Percentiles rank a stretch among this genome's conserved stretches.
Evolutionary conservation across 2,329 filamentous ascomycete species (phyloP).

Genomic region (Fusarium fracticaudum): DNA sequence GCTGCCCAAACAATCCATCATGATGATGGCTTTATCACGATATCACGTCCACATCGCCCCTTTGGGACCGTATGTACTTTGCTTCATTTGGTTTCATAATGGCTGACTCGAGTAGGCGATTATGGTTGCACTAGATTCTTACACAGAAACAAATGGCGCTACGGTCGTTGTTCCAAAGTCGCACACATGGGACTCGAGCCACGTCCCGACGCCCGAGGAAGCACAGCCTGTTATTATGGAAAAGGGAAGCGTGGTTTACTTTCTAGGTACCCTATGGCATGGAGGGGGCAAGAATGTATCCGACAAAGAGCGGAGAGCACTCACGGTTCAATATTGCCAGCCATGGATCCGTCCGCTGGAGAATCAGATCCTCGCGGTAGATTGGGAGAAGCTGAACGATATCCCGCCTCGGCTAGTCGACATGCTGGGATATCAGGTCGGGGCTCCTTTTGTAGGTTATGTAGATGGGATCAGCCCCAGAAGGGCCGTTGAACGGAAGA

Average conservation of each 20-base stretch:
- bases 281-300: neutral
- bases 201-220: neutral
- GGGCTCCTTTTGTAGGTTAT: neutral
- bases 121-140: neutral
- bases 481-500: neutral
- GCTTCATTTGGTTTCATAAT: accelerated
- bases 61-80: neutral
- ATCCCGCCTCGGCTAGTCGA: neutral
- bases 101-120: neutral
- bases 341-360: neutral
- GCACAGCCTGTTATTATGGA: neutral
- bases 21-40: neutral
- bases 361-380: neutral
- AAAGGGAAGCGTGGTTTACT: neutral
- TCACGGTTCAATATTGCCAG: neutral
- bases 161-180: neutral
- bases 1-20: neutral
- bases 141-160: neutral
- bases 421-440: neutral
- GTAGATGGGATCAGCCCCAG: neutral
- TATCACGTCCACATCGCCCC: neutral
- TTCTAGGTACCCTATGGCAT: neutral
- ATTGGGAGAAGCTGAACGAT: neutral
- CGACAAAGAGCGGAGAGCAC: neutral
- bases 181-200: neutral